phyloP scores from a whole-genome alignment of 129 eudicot species.

The Kitagawia praeruptora region DNA sequence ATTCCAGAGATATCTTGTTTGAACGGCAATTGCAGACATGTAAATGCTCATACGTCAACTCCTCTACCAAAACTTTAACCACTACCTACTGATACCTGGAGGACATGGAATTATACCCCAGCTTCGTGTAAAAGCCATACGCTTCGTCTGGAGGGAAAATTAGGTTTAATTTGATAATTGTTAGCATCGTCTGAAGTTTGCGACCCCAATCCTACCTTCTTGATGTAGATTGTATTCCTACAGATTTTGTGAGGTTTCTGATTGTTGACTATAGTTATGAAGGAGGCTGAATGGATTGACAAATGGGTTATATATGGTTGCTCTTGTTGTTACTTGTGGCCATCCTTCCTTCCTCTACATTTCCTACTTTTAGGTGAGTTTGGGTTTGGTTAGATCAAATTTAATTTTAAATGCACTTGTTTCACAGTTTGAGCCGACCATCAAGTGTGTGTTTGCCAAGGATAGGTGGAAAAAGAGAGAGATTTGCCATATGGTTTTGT shows the following conservation, averaged over 20 bases:
- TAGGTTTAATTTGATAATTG: not conserved
- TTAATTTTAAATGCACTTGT: not conserved
- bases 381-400: not conserved
- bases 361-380: slow-evolving; percentile 13
- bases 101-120: not conserved
- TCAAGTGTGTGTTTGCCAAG: not conserved
- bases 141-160: not conserved
- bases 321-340: not conserved
- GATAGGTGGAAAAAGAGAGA: not conserved
- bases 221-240: not conserved
- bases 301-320: not conserved
- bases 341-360: slow-evolving; percentile 2
- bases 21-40: not conserved
- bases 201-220: not conserved
- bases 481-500: not conserved
- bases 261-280: not conserved
- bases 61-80: not conserved
- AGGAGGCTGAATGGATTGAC: not conserved
- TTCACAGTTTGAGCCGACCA: not conserved
- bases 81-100: not conserved
- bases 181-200: not conserved
- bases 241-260: not conserved
- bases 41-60: not conserved
- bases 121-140: not conserved
- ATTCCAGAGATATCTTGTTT: not conserved